Conservation (phyloP, 306 rosid species). For the Mimosa pudica region DNA sequence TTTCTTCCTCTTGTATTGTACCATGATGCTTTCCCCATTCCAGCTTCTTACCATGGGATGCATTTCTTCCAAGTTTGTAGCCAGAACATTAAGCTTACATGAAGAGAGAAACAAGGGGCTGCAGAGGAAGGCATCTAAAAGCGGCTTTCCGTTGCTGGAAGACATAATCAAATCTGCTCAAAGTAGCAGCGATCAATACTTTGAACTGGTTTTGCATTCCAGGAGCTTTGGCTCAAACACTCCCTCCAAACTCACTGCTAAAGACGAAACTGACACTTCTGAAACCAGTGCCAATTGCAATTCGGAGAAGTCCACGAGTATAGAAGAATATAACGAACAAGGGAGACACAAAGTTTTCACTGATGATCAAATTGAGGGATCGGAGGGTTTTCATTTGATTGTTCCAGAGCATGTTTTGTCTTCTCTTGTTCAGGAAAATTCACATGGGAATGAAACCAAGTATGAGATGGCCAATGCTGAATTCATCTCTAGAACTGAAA, state of each 20-base stretch:
- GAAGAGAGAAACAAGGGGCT: slow-evolving; percentile 46
- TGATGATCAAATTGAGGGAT: slow-evolving; percentile 30
- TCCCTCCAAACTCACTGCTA: slow-evolving; percentile 11
- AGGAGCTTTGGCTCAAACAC: slow-evolving; percentile 35
- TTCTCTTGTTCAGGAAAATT: slow-evolving; percentile 37
- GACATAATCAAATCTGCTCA: slow-evolving; percentile 40
- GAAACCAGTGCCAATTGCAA: slow-evolving; percentile 36
- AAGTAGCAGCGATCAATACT: slow-evolving; percentile 42
- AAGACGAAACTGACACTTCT: slow-evolving; percentile 28
- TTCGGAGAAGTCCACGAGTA: slow-evolving; percentile 29
- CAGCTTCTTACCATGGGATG: slow-evolving; percentile 49
- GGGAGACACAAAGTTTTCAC: slow-evolving; percentile 18
- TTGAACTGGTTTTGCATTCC: slow-evolving; percentile 48
- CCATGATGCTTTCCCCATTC: slow-evolving; percentile 8
- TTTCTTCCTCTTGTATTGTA: neutral
- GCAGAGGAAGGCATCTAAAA: slow-evolving; percentile 24
- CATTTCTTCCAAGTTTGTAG: slow-evolving; percentile 51
- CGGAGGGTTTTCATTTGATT: slow-evolving; percentile 48
- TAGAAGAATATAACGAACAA: neutral
- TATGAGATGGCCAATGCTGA: neutral
- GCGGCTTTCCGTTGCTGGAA: slow-evolving; percentile 46
- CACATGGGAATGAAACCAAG: slow-evolving; percentile 34
- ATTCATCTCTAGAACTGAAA: neutral
- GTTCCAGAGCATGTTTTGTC: slow-evolving; percentile 33
- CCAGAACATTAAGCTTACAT: slow-evolving; percentile 46